A percentile compares a stretch with the other conserved stretches of the same genome.
These are phyloP conservation scores for Fusarium tuaranense DNA, from an alignment of 2,329 filamentous ascomycete species.

Conservation along the genomic window DNA sequence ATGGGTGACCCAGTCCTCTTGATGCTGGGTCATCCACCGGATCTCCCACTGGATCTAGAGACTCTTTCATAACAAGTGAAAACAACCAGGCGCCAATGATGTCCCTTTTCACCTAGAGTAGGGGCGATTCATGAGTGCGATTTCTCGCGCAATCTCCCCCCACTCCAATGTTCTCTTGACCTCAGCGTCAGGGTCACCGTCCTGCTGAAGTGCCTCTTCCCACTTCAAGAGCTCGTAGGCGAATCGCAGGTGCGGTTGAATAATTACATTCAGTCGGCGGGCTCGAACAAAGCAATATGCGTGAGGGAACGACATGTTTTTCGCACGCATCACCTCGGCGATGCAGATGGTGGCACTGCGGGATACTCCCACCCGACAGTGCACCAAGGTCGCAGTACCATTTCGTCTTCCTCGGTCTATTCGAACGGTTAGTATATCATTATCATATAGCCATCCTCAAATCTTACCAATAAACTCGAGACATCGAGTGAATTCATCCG, in stretches of 20 bases:
- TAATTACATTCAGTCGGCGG: slow-evolving; percentile 94
- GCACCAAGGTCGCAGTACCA: slow-evolving; percentile 88
- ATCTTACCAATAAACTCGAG: slow-evolving; percentile 90
- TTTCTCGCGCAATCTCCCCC: slow-evolving; percentile 87
- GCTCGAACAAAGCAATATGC: slow-evolving; percentile 98
- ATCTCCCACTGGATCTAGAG: background rate
- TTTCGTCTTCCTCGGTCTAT: slow-evolving; percentile 82
- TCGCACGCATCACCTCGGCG: slow-evolving; percentile 93
- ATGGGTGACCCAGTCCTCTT: background rate
- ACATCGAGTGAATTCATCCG: slow-evolving; percentile 85
- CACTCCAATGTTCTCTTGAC: slow-evolving; percentile 88
- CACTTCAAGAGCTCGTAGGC: slow-evolving; percentile 95
- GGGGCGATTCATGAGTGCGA: slow-evolving; percentile 95
- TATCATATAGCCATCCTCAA: background rate
- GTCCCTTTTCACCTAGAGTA: slow-evolving; percentile 74
- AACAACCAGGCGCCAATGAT: background rate
- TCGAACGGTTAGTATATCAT: slow-evolving; percentile 13
- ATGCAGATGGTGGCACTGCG: slow-evolving; percentile 98
- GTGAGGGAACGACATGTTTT: slow-evolving; percentile 85
- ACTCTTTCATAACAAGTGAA: background rate
- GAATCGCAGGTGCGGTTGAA: slow-evolving; percentile 95
- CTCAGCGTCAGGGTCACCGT: slow-evolving; percentile 56
- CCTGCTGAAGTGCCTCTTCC: slow-evolving; percentile 80
- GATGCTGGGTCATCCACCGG: background rate
- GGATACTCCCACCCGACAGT: slow-evolving; percentile 96